Evolutionary conservation across 2,329 filamentous ascomycete genomes (phyloP), one percentile per base, ranked within the genome.

Genomic region (Ophiostoma piceae): DNA sequence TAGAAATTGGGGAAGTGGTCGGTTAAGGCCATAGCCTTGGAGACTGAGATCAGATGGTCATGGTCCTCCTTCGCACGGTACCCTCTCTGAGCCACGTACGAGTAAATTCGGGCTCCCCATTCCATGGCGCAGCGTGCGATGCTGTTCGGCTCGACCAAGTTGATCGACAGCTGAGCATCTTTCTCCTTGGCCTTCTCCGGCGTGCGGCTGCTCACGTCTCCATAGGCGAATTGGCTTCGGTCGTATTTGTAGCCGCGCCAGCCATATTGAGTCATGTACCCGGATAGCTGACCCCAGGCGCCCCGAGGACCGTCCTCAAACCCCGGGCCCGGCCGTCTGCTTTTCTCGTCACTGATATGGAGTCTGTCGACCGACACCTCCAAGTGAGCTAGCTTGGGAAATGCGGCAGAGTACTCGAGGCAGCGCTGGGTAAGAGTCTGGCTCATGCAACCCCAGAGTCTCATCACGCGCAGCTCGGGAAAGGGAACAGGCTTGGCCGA

Each of bases 331-430:
- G 64, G 9, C 37, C 35, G 12, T 22, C 1, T 7, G 39, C 5
- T 37, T 37, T 14, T 32, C 16, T 43, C 51, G 7, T 26, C 64
- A 0, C 12, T 16, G 19, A 26, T 8, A 1, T 6, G 11, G 14
- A 54, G 22, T 74, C 72, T 5, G 77, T 80, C 77, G 77, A 32
- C 83, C 76, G 71, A 84, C 12, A 74, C 29, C 2, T 71, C 82
- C 73, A 83, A 83, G 3, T 84, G 68, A 0, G 77, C 78, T 39
- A 86, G 76, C 1, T 79, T 77, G 0, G 83, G 83, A 65, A 85
- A 83, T 3, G 74, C 75, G 11, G 78, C 74, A 2, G 82, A 74
- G 74, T 80, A 82, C 5, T 75, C 76, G 4, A 86, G 75, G 0
- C 81, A 83, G 6, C 77, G 73, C 6, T 76, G 73, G 0, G 82